Conservation (phyloP, 2,329 filamentous ascomycete species). For the Fusarium pseudonygamai region DNA sequence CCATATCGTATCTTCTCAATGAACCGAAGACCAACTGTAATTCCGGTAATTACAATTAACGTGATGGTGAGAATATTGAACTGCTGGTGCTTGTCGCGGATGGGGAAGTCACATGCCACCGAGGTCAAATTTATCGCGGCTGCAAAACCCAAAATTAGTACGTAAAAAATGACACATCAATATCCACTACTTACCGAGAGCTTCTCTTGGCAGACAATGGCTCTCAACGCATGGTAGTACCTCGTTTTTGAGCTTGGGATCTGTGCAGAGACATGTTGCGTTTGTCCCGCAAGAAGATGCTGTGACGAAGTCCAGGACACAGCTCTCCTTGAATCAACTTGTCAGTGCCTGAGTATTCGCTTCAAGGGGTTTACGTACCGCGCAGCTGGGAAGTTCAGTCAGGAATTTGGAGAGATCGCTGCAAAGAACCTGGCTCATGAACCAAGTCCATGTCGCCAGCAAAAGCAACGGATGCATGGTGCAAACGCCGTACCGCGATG, state of each 20-base stretch:
- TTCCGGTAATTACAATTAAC: neutral
- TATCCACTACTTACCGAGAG: neutral
- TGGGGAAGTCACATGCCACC: conserved; percentile 1
- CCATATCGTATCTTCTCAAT: neutral
- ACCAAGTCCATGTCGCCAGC: neutral
- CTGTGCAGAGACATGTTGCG: neutral
- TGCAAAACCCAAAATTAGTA: neutral
- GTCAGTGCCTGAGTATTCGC: too few relatives aligned
- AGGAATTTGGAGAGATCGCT: neutral
- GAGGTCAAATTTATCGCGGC: neutral
- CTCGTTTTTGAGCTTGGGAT: neutral
- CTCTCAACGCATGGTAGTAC: neutral
- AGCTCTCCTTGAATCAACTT: neutral
- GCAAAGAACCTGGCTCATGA: neutral
- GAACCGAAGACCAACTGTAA: neutral
- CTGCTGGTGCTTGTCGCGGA: neutral
- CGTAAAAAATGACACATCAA: neutral
- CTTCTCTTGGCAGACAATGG: neutral
- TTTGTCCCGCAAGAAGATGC: neutral
- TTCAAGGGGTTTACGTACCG: neutral
- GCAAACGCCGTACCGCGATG: neutral
- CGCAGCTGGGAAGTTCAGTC: neutral
- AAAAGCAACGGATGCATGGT: neutral
- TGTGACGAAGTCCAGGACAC: neutral
- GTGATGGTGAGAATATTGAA: neutral